Evolutionary conservation across 2,329 filamentous ascomycete genomes (phyloP), one percentile per base, ranked within the genome.

Genomic region (Canariomyces notabilis): DNA sequence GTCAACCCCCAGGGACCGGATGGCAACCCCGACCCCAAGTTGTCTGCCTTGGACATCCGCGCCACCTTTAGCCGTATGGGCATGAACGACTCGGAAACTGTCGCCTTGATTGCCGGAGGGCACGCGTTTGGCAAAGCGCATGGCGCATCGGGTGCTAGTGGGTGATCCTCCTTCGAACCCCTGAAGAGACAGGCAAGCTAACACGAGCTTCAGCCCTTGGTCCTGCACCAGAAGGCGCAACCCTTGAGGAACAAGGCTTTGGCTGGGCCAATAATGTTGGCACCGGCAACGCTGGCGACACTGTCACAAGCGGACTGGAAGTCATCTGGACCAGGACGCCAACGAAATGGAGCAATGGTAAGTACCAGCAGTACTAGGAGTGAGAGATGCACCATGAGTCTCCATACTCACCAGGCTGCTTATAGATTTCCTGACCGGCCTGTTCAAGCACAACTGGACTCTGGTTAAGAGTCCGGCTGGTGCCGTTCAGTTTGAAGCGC

Each of bases 51-150:
- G 48, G 86, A 90, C 58, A 89, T 89, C 61, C 83, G 84, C 54
- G 75, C 73, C 48, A 87, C 86, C 15, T 90, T 89, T 57, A 74
- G 73, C 53, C 84, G 85, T 64, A 89, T 90, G 85, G 85, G 81
- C 51, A 89, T 90, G 86, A 80, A 87, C 61, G 84, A 89, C 61
- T 81, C 87, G 67, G 86, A 90, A 73, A 90, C 86, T 0, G 85
- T 87, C 43, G 85, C 86, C 12, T 70, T 90, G 37, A 89, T 90
- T 62, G 82, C 82, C 32, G 86, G 86, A 60, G 86, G 86, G 31
- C 86, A 90, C 72, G 75, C 80, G 20, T 87, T 90, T 57, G 86
- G 86, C 59, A 90, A 90, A 77, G 87, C 85, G 0, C 86, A 90
- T 66, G 86, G 86, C 57, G 85, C 86, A 22, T 85, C 69, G 8